Evolutionary conservation across 2,329 filamentous ascomycete species (phyloP).

Genomic region (Pseudopyrenochaeta lycopersici): DNA sequence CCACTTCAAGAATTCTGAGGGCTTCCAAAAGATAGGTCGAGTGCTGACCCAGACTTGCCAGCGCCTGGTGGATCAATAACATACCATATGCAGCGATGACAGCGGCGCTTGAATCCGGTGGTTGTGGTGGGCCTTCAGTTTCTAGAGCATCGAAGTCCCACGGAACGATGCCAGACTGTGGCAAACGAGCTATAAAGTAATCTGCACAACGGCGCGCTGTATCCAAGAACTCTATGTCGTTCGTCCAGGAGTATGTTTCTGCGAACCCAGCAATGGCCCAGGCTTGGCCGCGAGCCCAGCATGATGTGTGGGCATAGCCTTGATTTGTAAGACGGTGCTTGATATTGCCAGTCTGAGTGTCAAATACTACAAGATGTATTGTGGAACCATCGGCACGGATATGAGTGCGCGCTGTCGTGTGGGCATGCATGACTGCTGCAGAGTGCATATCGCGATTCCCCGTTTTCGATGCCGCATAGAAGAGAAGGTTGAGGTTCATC

Average conservation of each 20-base stretch:
- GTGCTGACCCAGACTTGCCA: neutral
- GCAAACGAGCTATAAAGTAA: conserved; percentile 53
- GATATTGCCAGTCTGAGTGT: conserved; percentile 1
- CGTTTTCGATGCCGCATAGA: conserved; percentile 50
- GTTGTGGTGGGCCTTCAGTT: conserved; percentile 41
- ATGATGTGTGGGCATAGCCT: conserved; percentile 49
- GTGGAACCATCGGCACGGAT: conserved; percentile 48
- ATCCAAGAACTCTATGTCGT: conserved; percentile 46
- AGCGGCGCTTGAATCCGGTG: conserved; percentile 52
- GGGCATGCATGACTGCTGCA: conserved; percentile 52
- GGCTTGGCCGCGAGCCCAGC: conserved; percentile 55
- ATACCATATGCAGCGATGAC: conserved; percentile 51
- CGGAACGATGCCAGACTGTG: conserved; percentile 45
- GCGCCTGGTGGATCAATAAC: conserved; percentile 49
- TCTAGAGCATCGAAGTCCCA: conserved; percentile 56
- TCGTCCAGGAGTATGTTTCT: conserved; percentile 52
- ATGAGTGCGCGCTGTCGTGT: conserved; percentile 49
- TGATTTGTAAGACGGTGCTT: conserved; percentile 55
- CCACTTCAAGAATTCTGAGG: conserved; percentile 1
- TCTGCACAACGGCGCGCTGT: conserved; percentile 44
- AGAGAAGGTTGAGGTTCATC: conserved; percentile 55
- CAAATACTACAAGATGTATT: conserved; percentile 5
- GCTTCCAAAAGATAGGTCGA: conserved; percentile 1
- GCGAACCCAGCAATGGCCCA: conserved; percentile 56
- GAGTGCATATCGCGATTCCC: conserved; percentile 37